phyloP scores from a whole-genome alignment of 2,329 filamentous ascomycete species.

The Arthrobotrys conoides region DNA sequence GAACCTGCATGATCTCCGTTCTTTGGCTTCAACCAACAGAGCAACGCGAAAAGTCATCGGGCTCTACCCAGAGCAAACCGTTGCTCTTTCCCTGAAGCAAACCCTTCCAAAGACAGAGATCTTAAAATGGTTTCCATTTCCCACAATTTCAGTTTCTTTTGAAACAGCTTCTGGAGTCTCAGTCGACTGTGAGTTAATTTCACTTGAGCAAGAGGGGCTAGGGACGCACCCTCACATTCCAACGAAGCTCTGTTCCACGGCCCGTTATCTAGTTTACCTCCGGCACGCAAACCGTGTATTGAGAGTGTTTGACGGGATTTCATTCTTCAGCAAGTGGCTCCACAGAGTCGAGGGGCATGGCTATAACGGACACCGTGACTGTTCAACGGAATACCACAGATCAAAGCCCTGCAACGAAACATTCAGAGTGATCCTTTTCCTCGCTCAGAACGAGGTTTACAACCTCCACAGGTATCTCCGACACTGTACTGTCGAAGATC shows the following conservation, averaged over 20 bases:
- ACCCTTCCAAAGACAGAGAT: conserved; percentile 33
- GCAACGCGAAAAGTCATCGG: conserved; percentile 5
- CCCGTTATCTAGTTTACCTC: not conserved
- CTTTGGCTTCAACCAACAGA: conserved; percentile 25
- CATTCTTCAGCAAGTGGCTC: conserved; percentile 40
- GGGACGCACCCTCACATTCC: not conserved
- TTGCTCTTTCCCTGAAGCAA: conserved; percentile 16
- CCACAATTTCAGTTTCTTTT: not conserved
- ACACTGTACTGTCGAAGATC: conserved; percentile 38
- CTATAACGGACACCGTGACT: conserved; percentile 37
- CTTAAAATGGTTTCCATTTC: conserved; percentile 43
- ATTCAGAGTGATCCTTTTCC: conserved; percentile 37
- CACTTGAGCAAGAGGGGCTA: not conserved
- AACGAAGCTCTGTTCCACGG: not conserved
- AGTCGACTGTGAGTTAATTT: not conserved
- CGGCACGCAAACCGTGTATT: conserved; percentile 42
- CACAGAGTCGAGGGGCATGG: conserved; percentile 40
- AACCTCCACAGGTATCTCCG: conserved; percentile 17
- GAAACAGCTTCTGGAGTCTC: not conserved
- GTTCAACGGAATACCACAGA: conserved; percentile 25
- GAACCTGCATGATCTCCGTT: conserved; percentile 22
- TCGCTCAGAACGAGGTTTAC: conserved; percentile 53
- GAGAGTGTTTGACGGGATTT: conserved; percentile 6
- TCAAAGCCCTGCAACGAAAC: conserved; percentile 42
- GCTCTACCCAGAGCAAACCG: not conserved